Base-by-base conservation (phyloP, 176 grass and related monocot genomes). In the Carex scoparia region DNA sequence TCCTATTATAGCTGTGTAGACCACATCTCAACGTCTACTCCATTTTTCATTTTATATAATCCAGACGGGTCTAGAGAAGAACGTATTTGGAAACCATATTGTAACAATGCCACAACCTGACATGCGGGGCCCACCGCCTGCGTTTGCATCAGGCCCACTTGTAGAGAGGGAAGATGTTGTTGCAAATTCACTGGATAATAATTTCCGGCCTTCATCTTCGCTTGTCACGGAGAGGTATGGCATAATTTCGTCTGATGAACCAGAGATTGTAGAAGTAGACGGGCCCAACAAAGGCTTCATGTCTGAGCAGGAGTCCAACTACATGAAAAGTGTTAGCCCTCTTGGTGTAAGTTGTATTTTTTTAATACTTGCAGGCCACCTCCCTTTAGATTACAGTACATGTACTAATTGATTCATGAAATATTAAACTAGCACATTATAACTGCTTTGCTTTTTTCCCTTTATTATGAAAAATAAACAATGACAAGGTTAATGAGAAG, bases 251-350 rank as follows among this genome's bases (percentile, higher is more conserved):
- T 66, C 82, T 19, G 84, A 59, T 67, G 91, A 99, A 77, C 79
- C 91, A 79, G 96, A 99, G 86, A 99, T 99, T 90, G 90, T 95
- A 89, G 93, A 99, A 89, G 81, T 99, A 79, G 96, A 95, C 88
- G 96, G 85, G 82, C 89, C 92, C 74, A 90, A 80, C 87, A 68
- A 79, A 79, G 60, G 79, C 61, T 61, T 61, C 60, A 82, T 64
- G 85, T 68, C 82, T 80, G 91, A 93, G 86, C 90, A 94, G 87
- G 92, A 94, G 15, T 58, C 86, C 27, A 91, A 88, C 66, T 88
- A 91, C 81, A 83, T 98, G 27, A 95, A 88, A 89, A 95, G 85
- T 85, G 65, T 87, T 14, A 99, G 93, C 70, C 93, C 89, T 54
- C 82, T 92, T 19, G 90, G 91, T 54, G 91, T 92, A 90, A 87